Conservation (phyloP, 441 rosid species). For the Euphorbia schlechtendalii region DNA sequence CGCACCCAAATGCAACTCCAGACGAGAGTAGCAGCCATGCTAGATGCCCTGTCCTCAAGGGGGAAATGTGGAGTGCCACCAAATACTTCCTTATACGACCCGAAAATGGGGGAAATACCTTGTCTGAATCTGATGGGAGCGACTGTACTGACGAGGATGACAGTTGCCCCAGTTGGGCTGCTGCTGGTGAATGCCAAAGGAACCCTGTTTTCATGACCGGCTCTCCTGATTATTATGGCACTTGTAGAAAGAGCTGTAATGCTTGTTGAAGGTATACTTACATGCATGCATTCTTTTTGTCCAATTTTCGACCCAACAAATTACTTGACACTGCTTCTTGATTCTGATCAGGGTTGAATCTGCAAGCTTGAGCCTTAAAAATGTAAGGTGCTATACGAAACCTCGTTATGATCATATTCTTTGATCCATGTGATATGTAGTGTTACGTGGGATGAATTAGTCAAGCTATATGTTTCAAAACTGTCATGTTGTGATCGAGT, state of each 20-base stretch:
- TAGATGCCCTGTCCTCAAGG: slow-evolving; percentile 75
- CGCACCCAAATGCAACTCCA: slow-evolving; percentile 47
- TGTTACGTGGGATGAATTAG: not conserved
- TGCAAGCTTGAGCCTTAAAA: not conserved
- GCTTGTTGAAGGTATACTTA: slow-evolving; percentile 39
- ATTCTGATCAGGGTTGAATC: not conserved
- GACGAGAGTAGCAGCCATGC: slow-evolving; percentile 60
- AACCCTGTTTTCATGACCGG: slow-evolving; percentile 90
- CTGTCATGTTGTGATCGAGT: not conserved
- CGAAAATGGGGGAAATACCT: slow-evolving; percentile 17
- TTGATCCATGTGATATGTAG: not conserved
- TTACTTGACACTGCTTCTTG: not conserved
- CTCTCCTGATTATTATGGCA: slow-evolving; percentile 82
- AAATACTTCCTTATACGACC: slow-evolving; percentile 50
- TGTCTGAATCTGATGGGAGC: slow-evolving; percentile 22
- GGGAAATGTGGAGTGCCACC: slow-evolving; percentile 56
- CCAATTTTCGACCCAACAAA: not conserved
- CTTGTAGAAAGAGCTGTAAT: slow-evolving; percentile 87
- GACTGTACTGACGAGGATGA: slow-evolving; percentile 83
- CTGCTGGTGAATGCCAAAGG: slow-evolving; percentile 70
- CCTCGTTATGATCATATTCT: not conserved
- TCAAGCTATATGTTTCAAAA: not conserved
- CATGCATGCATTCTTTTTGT: not conserved
- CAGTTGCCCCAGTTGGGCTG: slow-evolving; percentile 70
- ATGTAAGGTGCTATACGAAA: not conserved